Evolutionary conservation across 352 stramenopile species (phyloP), one percentile per base, ranked within the genome.

Genomic region (Globisporangium nunn): DNA sequence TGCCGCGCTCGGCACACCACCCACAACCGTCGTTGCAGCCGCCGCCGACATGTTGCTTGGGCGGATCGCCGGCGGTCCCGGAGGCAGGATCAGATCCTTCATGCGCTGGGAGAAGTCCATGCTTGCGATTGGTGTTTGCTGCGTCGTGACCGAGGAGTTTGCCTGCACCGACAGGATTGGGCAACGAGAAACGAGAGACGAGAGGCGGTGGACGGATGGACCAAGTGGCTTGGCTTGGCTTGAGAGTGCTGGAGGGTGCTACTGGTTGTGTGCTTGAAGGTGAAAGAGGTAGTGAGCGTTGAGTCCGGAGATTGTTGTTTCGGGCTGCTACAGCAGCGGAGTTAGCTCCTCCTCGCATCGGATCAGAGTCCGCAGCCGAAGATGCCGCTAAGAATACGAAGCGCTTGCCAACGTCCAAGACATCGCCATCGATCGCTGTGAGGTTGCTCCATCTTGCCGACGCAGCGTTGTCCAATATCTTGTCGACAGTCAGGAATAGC

Each of bases 81-180:
- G 79, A 7, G 77, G 76, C 44, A 84, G 62, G 59, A 87, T 69
- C 61, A 89, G 63, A 52, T 89, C 77, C 66, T 84, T 84, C 69
- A 87, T 87, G 44, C 77, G 71, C 71, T 85, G 82, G 17, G 76
- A 82, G 50, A 89, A 87, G 55, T 89, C 79, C 79, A 89, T 87
- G 52, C 33, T 30, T 23, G 33, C 6, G 12, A 4, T 30, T 8
- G 44, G 44, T 11, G 44, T 49, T n/a, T n/a, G 44, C 44, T 11
- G 18, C 5, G 2, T 7, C 44, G 44, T 11, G 44, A 49, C 44
- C 44, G n/a, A 29, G 7, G 10, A n/a, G 17, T 18, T 68, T 35
- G 45, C 37, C 11, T 4, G 11, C 37, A 18, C 14, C 35, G 48
- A 52, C 30, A 6, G 12, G 41, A 44, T 31, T 11, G 46, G 54